Evolutionary conservation across 495 filamentous ascomycete genomes (phyloP), one percentile per base, ranked within the genome.

Genomic region (Trichoderma reesei): DNA sequence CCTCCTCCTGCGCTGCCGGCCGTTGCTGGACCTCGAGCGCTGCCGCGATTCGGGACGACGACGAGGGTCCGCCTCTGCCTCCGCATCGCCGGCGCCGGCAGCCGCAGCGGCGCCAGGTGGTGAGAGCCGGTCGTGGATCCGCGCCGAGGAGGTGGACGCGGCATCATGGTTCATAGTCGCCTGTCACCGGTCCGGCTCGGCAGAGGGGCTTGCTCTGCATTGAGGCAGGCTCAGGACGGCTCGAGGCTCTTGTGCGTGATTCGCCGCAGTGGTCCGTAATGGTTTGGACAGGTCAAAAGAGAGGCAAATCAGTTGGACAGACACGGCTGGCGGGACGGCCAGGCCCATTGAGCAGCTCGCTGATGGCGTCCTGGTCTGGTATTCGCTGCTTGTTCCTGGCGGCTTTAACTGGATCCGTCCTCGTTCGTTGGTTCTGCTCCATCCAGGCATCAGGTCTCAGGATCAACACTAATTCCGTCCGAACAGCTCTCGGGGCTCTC

Each of bases 81-180:
- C 61, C 65, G 70, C 60, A 60, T 62, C 42, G 31, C 37, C 59
- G 61, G 66, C 14, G 39, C 66, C 37, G 54, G 60, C 46, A 38
- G 59, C 67, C 65, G 68, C 56, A n/a, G 64, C 67, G 56, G 18
- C 41, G 63, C 65, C 63, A 68, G 70, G 62, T 67, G 69, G 66
- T 64, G 67, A 63, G 69, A 66, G 65, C 66, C 62, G 69, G 66
- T 63, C 61, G 61, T 42, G 65, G 69, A 67, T 63, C 70, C 56
- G 75, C 75, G 79, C 76, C 72, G 79, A 72, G 73, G 74, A 76
- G 72, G 82, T 83, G 70, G 82, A 78, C 69, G 80, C 78, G 76
- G 82, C 71, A 78, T 83, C 86, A 87, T 87, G 73, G 83, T 82
- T 86, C 86, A 88, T 88, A 78, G 78, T 63, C 61, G 61, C 61